Percentiles rank a stretch among this genome's conserved stretches.
Evolutionary conservation across 2,329 filamentous ascomycete species (phyloP).

Genomic region (Arthrobotrys musiformis): DNA sequence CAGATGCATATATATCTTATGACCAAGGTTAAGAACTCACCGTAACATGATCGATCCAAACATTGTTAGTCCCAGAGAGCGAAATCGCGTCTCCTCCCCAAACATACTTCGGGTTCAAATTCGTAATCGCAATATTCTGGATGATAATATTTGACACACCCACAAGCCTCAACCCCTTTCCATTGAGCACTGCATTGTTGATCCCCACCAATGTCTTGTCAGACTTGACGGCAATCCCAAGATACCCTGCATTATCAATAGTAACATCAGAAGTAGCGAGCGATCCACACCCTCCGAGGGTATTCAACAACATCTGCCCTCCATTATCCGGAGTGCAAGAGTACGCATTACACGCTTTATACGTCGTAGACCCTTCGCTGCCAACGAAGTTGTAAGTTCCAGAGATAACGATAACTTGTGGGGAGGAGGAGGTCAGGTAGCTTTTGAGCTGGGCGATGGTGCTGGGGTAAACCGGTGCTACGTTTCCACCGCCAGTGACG

Average conservation of each 20-base stretch:
- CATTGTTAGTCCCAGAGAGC: conserved; percentile 65
- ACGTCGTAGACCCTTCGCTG: conserved; percentile 68
- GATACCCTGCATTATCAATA: conserved; percentile 68
- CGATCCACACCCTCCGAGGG: conserved; percentile 71
- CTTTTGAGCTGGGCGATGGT: conserved; percentile 65
- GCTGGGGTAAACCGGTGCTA: conserved; percentile 68
- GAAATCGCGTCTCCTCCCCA: conserved; percentile 72
- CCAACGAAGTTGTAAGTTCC: conserved; percentile 68
- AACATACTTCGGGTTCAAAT: conserved; percentile 70
- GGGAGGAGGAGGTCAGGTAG: conserved; percentile 62
- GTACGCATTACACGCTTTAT: conserved; percentile 70
- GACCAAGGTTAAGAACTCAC: not conserved
- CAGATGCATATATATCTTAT: too few relatives aligned
- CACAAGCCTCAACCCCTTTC: conserved; percentile 12
- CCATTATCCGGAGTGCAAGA: conserved; percentile 8
- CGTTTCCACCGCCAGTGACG: conserved; percentile 71
- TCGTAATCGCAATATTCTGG: conserved; percentile 68
- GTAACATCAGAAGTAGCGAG: conserved; percentile 70
- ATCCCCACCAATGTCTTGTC: conserved; percentile 68
- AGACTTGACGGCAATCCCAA: conserved; percentile 68
- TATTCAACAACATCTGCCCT: conserved; percentile 61
- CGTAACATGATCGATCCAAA: conserved; percentile 60
- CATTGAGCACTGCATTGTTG: conserved; percentile 53
- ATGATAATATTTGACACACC: conserved; percentile 32
- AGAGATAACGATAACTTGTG: conserved; percentile 55